phyloP scores from a whole-genome alignment of 495 filamentous ascomycete species.

The Lentithecium fluviatile region DNA sequence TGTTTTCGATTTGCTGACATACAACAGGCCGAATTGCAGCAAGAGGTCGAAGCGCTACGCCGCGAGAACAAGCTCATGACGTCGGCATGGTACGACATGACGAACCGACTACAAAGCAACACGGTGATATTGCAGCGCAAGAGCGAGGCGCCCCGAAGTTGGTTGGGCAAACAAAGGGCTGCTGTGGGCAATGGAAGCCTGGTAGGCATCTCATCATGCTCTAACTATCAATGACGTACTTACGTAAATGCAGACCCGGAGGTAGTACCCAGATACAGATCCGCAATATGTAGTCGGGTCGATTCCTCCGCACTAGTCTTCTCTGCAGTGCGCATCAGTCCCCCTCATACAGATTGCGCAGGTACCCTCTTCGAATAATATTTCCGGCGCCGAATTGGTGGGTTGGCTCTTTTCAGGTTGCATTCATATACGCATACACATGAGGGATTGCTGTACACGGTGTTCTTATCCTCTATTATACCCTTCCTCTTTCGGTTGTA shows the following conservation, averaged over 20 bases:
- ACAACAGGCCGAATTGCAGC: constrained; percentile 24
- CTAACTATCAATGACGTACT: neutral
- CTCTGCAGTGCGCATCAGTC: too few relatives aligned
- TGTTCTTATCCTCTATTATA: too few relatives aligned
- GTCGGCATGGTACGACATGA: constrained; percentile 89
- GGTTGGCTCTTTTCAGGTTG: too few relatives aligned
- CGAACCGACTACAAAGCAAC: constrained; percentile 81
- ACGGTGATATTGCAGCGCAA: constrained; percentile 73
- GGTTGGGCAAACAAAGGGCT: constrained; percentile 81
- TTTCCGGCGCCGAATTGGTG: too few relatives aligned
- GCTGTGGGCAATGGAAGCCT: constrained; percentile 19
- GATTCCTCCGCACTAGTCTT: too few relatives aligned
- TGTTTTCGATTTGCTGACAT: neutral
- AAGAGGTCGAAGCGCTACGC: constrained; percentile 32
- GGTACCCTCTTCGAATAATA: too few relatives aligned
- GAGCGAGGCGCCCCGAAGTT: constrained; percentile 78
- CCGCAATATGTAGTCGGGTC: too few relatives aligned
- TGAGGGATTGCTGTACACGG: too few relatives aligned
- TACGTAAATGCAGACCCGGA: neutral
- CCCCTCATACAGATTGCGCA: too few relatives aligned
- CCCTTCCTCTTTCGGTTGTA: too few relatives aligned
- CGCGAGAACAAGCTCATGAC: constrained; percentile 82
- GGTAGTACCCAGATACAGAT: neutral
- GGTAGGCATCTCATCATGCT: neutral
- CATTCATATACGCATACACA: too few relatives aligned